A percentile compares a stretch with the other conserved stretches of the same genome.
Evolutionary conservation across 2,329 filamentous ascomycete genomes (phyloP).

Genomic region (Aspergillus spinulosporus): DNA sequence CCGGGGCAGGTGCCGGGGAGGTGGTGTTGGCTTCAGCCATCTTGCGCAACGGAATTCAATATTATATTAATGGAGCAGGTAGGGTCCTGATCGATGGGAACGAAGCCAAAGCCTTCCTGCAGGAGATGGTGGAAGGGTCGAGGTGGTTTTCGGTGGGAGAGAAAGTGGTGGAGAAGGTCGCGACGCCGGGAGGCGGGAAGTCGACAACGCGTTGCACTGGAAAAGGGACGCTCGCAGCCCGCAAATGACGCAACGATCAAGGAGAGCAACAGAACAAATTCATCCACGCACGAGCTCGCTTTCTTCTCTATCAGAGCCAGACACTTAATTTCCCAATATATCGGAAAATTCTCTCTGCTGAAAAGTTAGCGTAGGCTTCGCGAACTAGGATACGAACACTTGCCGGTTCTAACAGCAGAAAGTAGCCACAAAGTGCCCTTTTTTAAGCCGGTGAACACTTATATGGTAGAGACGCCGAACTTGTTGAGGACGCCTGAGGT

Average conservation of each 20-base stretch:
- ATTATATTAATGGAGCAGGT: slow-evolving; percentile 19
- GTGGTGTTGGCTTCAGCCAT: slow-evolving; percentile 44
- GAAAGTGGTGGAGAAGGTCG: slow-evolving; percentile 31
- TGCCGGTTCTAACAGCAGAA: slow-evolving; percentile 4
- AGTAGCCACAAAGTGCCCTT: not conserved
- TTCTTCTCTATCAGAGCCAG: not conserved
- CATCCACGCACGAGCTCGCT: slow-evolving; percentile 5
- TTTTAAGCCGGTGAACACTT: not conserved
- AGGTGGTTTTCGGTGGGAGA: slow-evolving; percentile 31
- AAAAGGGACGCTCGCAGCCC: slow-evolving; percentile 20
- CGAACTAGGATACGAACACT: not conserved
- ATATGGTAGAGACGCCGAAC: not conserved
- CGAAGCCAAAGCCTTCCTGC: slow-evolving; percentile 15
- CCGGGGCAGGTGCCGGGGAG: slow-evolving; percentile 31
- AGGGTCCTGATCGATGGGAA: slow-evolving; percentile 17
- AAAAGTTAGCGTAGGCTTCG: not conserved
- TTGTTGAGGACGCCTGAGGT: slow-evolving; percentile 2
- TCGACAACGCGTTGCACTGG: slow-evolving; percentile 31
- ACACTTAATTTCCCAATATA: not conserved
- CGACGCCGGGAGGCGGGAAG: slow-evolving; percentile 31
- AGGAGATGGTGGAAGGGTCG: slow-evolving; percentile 24
- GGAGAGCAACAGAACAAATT: slow-evolving; percentile 18
- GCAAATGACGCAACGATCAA: slow-evolving; percentile 27
- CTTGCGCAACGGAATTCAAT: slow-evolving; percentile 27
- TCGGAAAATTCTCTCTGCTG: slow-evolving; percentile 6